Conservation (phyloP, 169 alveolate genomes). For the Plasmodium relictum region DNA sequence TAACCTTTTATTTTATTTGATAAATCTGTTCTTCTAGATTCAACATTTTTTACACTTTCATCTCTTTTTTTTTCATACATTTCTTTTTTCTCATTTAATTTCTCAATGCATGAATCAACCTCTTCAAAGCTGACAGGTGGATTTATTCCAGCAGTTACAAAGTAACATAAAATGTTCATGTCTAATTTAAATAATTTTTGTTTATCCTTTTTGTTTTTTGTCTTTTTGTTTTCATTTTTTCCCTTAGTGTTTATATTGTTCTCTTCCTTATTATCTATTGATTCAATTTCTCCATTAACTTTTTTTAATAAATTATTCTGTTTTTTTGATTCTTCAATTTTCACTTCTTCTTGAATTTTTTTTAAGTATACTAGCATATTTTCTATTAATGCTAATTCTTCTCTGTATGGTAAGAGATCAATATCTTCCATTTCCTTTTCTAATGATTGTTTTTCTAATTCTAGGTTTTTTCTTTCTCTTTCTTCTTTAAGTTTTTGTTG, state of each 20-base stretch:
- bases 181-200: conserved; percentile 79
- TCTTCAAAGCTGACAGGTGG: conserved; percentile 85
- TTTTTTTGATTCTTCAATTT: conserved; percentile 54
- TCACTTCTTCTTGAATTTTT: conserved; percentile 57
- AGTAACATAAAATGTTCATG: conserved; percentile 85
- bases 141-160: conserved; percentile 84
- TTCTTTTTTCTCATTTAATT: conserved; percentile 78
- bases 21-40: conserved; percentile 78
- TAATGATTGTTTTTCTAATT: conserved; percentile 42
- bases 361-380: conserved; percentile 64
- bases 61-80: conserved; percentile 80
- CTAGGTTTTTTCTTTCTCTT: conserved; percentile 71
- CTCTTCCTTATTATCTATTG: conserved; percentile 20
- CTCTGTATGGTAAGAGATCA: conserved; percentile 66
- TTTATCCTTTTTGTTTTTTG: conserved; percentile 80
- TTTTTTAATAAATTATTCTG: conserved; percentile 27
- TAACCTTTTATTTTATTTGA: conserved; percentile 76
- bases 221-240: conserved; percentile 68
- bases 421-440: conserved; percentile 69
- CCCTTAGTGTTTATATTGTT: conserved; percentile 38
- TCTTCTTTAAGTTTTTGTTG: conserved; percentile 74
- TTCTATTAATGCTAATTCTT: conserved; percentile 68
- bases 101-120: conserved; percentile 79
- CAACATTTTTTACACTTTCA: conserved; percentile 83
- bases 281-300: conserved; percentile 50